Conservation (phyloP, 1,139 yeast species). For the Kazachstania sp. region DNA sequence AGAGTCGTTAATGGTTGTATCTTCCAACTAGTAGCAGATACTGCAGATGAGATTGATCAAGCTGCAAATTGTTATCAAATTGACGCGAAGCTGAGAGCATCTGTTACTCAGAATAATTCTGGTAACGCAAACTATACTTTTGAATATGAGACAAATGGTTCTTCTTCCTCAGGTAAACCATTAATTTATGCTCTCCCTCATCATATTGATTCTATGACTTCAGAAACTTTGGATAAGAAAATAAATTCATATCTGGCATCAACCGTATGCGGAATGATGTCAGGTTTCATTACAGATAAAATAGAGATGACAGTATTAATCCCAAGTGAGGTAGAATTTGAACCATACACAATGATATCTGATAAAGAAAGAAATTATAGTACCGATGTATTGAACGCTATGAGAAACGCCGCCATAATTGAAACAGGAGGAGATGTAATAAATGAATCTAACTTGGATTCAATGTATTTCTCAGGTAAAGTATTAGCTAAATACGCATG, state of each 20-base stretch:
- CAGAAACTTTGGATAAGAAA: slow-evolving; percentile 12
- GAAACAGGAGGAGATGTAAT: slow-evolving; percentile 56
- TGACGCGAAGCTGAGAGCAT: slow-evolving; percentile 27
- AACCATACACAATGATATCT: slow-evolving; percentile 50
- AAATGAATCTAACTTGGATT: slow-evolving; percentile 54
- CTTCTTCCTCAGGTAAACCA: slow-evolving; percentile 30
- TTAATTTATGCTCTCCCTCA: slow-evolving; percentile 59
- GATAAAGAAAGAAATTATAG: slow-evolving; percentile 34
- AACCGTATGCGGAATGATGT: slow-evolving; percentile 61
- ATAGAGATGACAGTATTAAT: slow-evolving; percentile 40
- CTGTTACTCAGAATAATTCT: slow-evolving; percentile 18
- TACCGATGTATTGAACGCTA: slow-evolving; percentile 33
- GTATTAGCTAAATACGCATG: slow-evolving; percentile 67
- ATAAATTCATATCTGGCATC: slow-evolving; percentile 47
- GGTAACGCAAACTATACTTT: slow-evolving; percentile 29
- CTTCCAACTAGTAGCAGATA: slow-evolving; percentile 29
- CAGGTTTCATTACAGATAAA: slow-evolving; percentile 43
- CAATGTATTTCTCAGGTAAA: slow-evolving; percentile 73
- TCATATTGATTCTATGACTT: slow-evolving; percentile 44
- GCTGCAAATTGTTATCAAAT: slow-evolving; percentile 45
- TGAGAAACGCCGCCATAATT: slow-evolving; percentile 40
- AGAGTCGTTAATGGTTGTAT: slow-evolving; percentile 31
- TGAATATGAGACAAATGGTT: slow-evolving; percentile 33
- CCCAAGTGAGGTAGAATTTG: slow-evolving; percentile 44
- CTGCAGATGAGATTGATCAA: slow-evolving; percentile 40